Base-by-base conservation (phyloP, 2,329 filamentous ascomycete species). In the Alternaria arbusti region DNA sequence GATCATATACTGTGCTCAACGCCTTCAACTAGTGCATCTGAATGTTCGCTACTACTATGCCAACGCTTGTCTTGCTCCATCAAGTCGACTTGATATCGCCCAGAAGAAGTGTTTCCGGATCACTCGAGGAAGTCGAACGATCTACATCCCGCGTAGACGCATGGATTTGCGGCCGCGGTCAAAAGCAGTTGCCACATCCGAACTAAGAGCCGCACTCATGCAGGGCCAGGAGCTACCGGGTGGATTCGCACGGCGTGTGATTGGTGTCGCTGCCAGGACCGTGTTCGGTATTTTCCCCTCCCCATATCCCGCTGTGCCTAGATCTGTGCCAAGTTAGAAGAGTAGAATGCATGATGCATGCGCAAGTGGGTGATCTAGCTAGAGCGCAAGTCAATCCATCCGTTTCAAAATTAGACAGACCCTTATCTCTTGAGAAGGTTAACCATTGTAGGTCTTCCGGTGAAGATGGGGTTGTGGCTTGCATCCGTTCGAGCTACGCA, bases 41-140 rank as follows among this genome's bases (percentile, higher is more conserved):
- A 40, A 23, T 22, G 26, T 36, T 25, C 51, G 5, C n/a, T 52
- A 23, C 46, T 1, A 25, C 46, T 17, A 43, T 40, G 30, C 47
- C 22, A 47, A 26, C 54, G 47, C 54, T 50, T 44, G 26, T 52
- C 25, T 28, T 40, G 40, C 20, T 25, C 6, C 10, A 25, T 40
- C 20, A 10, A 52, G 49, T 30, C 30, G 22, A 23, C 30, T 22
- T 52, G 28, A 62, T 62, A 58, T 59, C 59, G 59, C 59, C 54
- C 54, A 59, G 59, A 62, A 62, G 59, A 62, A 58, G 54, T 58
- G 54, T 58, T 52, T 23, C 22, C 54, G 59, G 59, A 28, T 30
- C n/a, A 40, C 6, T 20, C 13, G 54, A 46, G 6, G 17, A 20
- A 56, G n/a, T n/a, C 22, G 44, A 49, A 36, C 26, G 47, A 50